These are phyloP conservation scores for Aaosphaeria arxii DNA, from an alignment of 2,329 filamentous ascomycete genomes.

Conservation along the genomic window DNA sequence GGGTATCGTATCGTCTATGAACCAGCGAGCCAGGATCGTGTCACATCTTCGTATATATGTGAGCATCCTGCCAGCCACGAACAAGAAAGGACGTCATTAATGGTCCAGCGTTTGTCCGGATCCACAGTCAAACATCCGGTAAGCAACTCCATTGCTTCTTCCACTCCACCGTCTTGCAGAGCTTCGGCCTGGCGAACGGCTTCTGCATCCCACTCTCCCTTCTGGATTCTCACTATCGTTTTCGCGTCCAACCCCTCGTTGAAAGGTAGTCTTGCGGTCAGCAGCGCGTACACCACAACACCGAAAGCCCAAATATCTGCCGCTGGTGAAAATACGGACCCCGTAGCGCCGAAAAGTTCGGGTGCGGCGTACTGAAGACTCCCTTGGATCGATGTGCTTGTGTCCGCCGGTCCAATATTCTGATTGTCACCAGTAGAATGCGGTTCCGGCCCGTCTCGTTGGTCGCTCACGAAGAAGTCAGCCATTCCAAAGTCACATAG, in stretches of 20 bases:
- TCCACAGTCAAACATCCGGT: slow-evolving; percentile 60
- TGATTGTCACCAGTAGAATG: slow-evolving; percentile 38
- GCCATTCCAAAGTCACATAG: slow-evolving; percentile 70
- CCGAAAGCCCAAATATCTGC: slow-evolving; percentile 68
- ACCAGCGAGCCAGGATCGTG: slow-evolving; percentile 25
- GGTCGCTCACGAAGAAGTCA: slow-evolving; percentile 61
- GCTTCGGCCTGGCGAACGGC: slow-evolving; percentile 46
- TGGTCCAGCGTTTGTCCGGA: slow-evolving; percentile 53
- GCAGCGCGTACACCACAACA: slow-evolving; percentile 59
- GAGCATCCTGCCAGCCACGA: slow-evolving; percentile 49
- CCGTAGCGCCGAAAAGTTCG: slow-evolving; percentile 43
- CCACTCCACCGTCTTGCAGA: slow-evolving; percentile 29
- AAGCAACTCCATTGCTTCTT: slow-evolving; percentile 56
- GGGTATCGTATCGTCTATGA: not conserved
- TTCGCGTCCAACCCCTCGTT: slow-evolving; percentile 58
- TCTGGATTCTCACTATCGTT: slow-evolving; percentile 57
- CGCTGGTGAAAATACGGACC: slow-evolving; percentile 48
- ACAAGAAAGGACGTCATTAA: slow-evolving; percentile 54
- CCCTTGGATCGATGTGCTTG: slow-evolving; percentile 57
- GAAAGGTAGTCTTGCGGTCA: slow-evolving; percentile 62
- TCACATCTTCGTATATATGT: slow-evolving; percentile 24
- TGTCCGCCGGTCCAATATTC: slow-evolving; percentile 55
- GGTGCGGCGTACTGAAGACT: slow-evolving; percentile 57
- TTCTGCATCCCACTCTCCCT: slow-evolving; percentile 57
- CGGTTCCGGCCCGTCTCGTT: slow-evolving; percentile 49